Evolutionary conservation across 75 land plant species (phyloP), one percentile per base, ranked within the genome.

Genomic region (Selaginella tamariscina): DNA sequence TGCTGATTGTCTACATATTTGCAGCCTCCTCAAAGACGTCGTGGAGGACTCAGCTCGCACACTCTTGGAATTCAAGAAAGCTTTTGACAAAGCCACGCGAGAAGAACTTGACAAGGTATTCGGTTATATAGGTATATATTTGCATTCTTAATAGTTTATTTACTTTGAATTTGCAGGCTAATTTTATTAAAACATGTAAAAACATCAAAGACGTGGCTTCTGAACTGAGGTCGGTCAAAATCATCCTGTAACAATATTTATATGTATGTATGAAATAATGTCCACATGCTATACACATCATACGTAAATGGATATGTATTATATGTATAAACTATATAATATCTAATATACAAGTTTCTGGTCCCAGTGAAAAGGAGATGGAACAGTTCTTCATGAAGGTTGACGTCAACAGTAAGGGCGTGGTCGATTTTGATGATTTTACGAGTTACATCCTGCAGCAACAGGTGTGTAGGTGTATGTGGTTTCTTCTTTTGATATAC

Each of bases 331-430:
- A n/a, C 5, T 8, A 24, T 24, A 54, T 33, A 66, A 2, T n/a
- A 5, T 21, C 2, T 62, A 21, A 71, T 29, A 32, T 33, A 24
- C 13, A 28, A 11, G 1, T 57, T 27, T 68, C 27, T 23, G 32
- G 2, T 27, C 29, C 31, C 62, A 76, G 78, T 56, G 55, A 65
- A 57, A 67, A 31, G n/a, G 75, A 71, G 24, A 31, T 76, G 74
- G 74, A 76, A 67, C 65, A 71, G 24, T 70, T 76, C 28, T 76
- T 56, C 44, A 76, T 76, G 78, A 76, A 76, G 59, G 66, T 76
- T 15, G 78, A 76, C 59, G 74, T 65, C 27, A 76, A 76, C 55
- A 71, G 29, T 24, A 56, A 31, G 9, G 78, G 78, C 26, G 56
- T 44, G 1, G 73, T 76, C 22, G 74, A 72, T 33, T 76, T 65